A percentile compares a stretch with the other conserved stretches of the same genome.
phyloP scores from a whole-genome alignment of 176 grass and related monocot species.

The Carex pumila region DNA sequence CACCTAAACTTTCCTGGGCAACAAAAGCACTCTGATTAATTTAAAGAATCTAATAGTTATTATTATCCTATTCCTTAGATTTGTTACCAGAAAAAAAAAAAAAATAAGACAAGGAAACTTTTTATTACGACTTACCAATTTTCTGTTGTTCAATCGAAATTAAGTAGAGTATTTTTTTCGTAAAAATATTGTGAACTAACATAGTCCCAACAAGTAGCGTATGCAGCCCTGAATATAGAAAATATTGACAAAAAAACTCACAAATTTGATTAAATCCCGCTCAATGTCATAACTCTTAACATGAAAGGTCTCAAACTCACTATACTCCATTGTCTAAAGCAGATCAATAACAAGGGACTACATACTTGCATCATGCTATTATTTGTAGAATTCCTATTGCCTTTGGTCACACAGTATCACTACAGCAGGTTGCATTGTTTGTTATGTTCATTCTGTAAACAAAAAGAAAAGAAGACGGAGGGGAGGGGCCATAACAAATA shows the following conservation, averaged over 20 bases:
- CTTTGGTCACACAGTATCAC: neutral
- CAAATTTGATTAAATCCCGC: neutral
- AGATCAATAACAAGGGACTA: neutral
- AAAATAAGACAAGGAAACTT: no score
- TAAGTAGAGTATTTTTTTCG: neutral
- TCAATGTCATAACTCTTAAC: neutral
- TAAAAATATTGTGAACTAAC: neutral
- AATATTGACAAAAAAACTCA: neutral
- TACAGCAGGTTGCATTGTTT: neutral
- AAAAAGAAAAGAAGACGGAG: neutral
- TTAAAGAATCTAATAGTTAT: no score
- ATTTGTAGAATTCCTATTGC: constrained; percentile 10
- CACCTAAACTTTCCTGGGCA: no score
- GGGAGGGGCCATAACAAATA: neutral
- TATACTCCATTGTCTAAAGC: neutral
- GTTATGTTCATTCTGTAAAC: constrained; percentile 12
- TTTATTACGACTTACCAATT: neutral
- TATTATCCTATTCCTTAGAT: no score
- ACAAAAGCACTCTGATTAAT: no score
- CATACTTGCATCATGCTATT: neutral
- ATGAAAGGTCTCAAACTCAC: neutral
- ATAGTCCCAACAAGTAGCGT: neutral
- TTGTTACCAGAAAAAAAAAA: neutral
- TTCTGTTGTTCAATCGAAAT: neutral
- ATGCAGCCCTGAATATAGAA: neutral